Percentiles rank a stretch among this genome's conserved stretches.
Conservation (phyloP, 164 flowering plant genomes). For the Vitis riparia region DNA sequence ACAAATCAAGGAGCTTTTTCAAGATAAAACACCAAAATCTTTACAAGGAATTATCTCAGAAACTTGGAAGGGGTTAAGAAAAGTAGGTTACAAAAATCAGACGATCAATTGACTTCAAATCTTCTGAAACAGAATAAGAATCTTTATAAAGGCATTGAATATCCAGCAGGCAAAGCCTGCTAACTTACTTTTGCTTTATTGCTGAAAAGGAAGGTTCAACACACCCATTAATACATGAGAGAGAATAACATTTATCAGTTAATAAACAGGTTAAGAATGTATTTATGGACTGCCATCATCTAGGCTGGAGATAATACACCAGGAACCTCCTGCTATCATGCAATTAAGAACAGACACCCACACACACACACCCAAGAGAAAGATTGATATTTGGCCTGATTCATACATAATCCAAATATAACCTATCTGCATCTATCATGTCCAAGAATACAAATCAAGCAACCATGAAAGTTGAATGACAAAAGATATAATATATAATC, state of each 20-base stretch:
- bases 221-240: slow-evolving; percentile 1
- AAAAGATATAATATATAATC: neutral
- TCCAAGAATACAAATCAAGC: slow-evolving; percentile 8
- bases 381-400: neutral
- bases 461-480: slow-evolving; percentile 1
- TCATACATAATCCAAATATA: neutral
- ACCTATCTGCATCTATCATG: neutral
- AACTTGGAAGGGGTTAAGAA: no score
- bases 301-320: neutral
- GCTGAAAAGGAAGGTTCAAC: neutral
- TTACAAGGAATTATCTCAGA: no score
- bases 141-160: neutral
- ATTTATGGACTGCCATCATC: neutral
- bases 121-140: neutral
- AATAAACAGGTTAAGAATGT: slow-evolving; percentile 13
- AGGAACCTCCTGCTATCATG: neutral
- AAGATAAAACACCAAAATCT: no score
- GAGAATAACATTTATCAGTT: slow-evolving; percentile 11
- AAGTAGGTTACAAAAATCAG: no score
- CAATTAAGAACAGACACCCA: neutral
- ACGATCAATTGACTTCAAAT: neutral
- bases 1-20: no score
- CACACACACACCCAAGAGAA: neutral
- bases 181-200: neutral
- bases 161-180: slow-evolving; percentile 7